Evolutionary conservation across 495 filamentous ascomycete species (phyloP).

Genomic region (Hypoxylon subgilvum): DNA sequence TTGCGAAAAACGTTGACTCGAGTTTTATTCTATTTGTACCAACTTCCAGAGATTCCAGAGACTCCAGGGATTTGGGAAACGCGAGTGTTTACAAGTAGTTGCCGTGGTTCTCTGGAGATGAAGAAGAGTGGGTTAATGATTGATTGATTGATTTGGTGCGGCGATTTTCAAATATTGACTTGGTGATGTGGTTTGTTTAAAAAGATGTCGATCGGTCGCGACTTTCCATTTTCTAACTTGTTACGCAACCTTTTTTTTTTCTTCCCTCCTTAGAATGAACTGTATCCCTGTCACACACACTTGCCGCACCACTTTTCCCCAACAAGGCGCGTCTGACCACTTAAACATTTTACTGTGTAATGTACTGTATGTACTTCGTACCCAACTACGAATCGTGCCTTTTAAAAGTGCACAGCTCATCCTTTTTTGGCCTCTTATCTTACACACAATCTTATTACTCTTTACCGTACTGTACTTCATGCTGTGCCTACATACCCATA

Average conservation of each 20-base stretch:
- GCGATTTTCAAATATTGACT: conserved; percentile 37
- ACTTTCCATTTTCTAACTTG: conserved; percentile 20
- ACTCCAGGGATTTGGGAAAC: too few species aligned
- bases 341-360: conserved; percentile 19
- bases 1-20: too few species aligned
- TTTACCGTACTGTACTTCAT: too few species aligned
- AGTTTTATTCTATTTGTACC: too few species aligned
- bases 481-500: too few species aligned
- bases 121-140: too few species aligned
- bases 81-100: too few species aligned
- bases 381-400: conserved; percentile 31
- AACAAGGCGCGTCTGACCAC: conserved; percentile 28
- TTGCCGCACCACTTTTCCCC: conserved; percentile 2
- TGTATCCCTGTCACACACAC: conserved; percentile 24
- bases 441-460: not conserved
- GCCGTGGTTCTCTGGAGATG: too few species aligned
- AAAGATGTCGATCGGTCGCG: conserved; percentile 36
- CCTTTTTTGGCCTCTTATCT: not conserved
- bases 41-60: too few species aligned
- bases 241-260: conserved; percentile 28
- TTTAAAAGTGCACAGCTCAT: conserved; percentile 28
- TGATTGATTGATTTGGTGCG: too few species aligned
- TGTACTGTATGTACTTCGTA: too few species aligned
- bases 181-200: conserved; percentile 40
- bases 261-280: not conserved